Evolutionary conservation across 1,284 basidiomycete genomes (phyloP).

Genomic region (Rhodotorula sp.): DNA sequence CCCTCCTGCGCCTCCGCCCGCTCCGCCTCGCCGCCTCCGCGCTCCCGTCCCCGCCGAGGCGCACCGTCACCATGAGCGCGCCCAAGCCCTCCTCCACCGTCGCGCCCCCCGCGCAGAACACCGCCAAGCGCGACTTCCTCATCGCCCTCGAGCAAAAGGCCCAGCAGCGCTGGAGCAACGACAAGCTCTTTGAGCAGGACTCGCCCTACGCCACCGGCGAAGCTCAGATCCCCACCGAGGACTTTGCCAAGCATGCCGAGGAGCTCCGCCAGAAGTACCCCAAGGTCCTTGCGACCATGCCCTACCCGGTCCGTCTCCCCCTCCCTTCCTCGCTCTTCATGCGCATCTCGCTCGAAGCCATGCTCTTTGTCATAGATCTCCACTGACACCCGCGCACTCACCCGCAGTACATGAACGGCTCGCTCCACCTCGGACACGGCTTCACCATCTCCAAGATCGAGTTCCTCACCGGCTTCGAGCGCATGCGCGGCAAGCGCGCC

Average conservation of each 20-base stretch:
- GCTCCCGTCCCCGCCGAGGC: not conserved
- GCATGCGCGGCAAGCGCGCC: constrained; percentile 91
- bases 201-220: constrained; percentile 65
- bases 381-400: not conserved
- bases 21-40: not conserved
- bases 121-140: constrained; percentile 87
- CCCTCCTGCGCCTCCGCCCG: not conserved
- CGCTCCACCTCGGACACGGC: constrained; percentile 93
- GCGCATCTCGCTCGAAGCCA: no score
- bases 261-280: constrained; percentile 66
- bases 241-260: constrained; percentile 37
- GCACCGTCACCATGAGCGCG: not conserved
- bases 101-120: constrained; percentile 52
- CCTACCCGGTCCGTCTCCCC: constrained; percentile 62
- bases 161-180: constrained; percentile 72
- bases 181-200: constrained; percentile 72
- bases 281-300: constrained; percentile 97
- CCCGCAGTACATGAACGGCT: constrained; percentile 89
- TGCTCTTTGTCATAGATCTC: not conserved
- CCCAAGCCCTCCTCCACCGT: not conserved
- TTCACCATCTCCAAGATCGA: constrained; percentile 99
- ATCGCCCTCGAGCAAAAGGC: constrained; percentile 79
- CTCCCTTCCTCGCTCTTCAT: constrained; percentile 5
- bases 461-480: constrained; percentile 92
- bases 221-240: constrained; percentile 19